Conservation (phyloP, 2,329 filamentous ascomycete species). For the Trichoderma aggressivum region DNA sequence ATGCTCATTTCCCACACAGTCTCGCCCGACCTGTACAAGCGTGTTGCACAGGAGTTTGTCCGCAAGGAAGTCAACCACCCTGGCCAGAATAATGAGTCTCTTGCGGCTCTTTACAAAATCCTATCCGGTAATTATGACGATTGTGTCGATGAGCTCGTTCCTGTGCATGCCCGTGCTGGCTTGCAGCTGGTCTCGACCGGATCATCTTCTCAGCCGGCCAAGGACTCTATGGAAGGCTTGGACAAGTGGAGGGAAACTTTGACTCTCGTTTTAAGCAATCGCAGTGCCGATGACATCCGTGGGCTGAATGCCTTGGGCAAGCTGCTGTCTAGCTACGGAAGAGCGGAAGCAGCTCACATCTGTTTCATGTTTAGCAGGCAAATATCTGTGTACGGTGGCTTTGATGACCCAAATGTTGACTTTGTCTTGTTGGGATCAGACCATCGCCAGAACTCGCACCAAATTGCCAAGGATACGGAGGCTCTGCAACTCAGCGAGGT, state of each 20-base stretch:
- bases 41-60: conserved; percentile 92
- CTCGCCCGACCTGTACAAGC: conserved; percentile 82
- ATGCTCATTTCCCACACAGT: conserved; percentile 79
- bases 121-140: conserved; percentile 93
- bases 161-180: conserved; percentile 85
- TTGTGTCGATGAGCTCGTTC: conserved; percentile 92
- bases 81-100: conserved; percentile 75
- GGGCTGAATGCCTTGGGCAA: conserved; percentile 78
- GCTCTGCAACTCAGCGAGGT: conserved; percentile 92
- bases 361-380: conserved; percentile 85
- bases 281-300: conserved; percentile 72
- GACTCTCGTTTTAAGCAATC: conserved; percentile 80
- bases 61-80: conserved; percentile 87
- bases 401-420: conserved; percentile 74
- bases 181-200: conserved; percentile 85
- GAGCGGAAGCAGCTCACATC: conserved; percentile 87
- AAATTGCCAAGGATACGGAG: conserved; percentile 77
- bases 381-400: conserved; percentile 69
- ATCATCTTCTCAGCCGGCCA: conserved; percentile 55
- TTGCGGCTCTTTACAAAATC: conserved; percentile 89
- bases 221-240: conserved; percentile 76
- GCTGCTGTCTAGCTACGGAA: conserved; percentile 78
- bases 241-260: conserved; percentile 95
- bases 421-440: conserved; percentile 85
- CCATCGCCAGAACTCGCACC: conserved; percentile 66